These are phyloP conservation scores for Penicillium digitatum DNA, from an alignment of 2,329 filamentous ascomycete genomes.

Conservation along the genomic window DNA sequence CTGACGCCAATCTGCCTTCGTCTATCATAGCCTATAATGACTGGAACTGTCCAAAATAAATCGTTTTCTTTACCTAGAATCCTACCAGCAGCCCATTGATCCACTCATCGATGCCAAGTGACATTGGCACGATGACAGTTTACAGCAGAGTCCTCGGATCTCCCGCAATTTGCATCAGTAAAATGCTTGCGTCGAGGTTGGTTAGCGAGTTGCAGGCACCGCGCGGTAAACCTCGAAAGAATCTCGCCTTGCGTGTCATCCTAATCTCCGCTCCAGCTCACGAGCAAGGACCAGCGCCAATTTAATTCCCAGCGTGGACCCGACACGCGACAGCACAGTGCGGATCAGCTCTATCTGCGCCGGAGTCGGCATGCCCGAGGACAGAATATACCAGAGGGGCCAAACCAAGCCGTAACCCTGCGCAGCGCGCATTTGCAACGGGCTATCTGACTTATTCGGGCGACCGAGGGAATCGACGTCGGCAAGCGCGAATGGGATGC, in stretches of 20 bases:
- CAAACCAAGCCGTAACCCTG: conserved; percentile 35
- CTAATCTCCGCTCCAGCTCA: conserved; percentile 9
- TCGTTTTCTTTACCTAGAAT: background rate
- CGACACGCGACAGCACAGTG: conserved; percentile 26
- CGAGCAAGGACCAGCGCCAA: conserved; percentile 31
- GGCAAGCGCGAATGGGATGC: conserved; percentile 33
- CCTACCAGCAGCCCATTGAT: background rate
- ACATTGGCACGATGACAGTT: background rate
- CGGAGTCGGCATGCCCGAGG: conserved; percentile 32
- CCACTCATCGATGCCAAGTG: background rate
- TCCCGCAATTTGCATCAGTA: background rate
- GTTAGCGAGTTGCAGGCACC: background rate
- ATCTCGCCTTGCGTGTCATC: background rate
- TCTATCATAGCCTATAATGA: background rate
- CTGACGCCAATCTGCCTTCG: background rate
- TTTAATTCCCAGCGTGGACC: conserved; percentile 34
- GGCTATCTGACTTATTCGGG: conserved; percentile 13
- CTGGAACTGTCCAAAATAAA: background rate
- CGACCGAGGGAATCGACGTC: conserved; percentile 34
- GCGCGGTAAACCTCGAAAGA: background rate
- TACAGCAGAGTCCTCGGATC: background rate
- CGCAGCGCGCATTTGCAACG: conserved; percentile 28
- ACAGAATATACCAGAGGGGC: conserved; percentile 38
- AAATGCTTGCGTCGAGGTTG: background rate
- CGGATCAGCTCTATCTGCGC: conserved; percentile 30